Percentiles rank a stretch among this genome's conserved stretches.
Conservation (phyloP, 1,284 basidiomycete genomes). For the Sporisorium exsertum region DNA sequence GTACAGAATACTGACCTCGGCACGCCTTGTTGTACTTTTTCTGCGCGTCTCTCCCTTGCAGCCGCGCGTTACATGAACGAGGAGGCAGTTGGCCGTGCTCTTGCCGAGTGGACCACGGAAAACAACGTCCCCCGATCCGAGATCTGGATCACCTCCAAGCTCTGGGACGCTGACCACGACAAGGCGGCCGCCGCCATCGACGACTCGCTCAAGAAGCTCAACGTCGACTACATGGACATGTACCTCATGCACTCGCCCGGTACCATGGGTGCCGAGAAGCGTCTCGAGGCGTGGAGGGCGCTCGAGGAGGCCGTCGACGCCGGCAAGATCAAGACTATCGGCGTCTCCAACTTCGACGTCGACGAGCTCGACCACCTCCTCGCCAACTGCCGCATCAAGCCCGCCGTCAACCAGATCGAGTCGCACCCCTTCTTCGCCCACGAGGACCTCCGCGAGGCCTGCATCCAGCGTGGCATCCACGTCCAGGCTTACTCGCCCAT, state of each 20-base stretch:
- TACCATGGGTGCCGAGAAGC: conserved; percentile 63
- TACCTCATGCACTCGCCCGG: conserved; percentile 68
- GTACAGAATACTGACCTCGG: neutral
- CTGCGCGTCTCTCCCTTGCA: neutral
- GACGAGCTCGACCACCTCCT: conserved; percentile 67
- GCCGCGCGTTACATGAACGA: conserved; percentile 68
- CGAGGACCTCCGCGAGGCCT: conserved; percentile 66
- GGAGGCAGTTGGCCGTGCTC: conserved; percentile 67
- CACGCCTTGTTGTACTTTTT: neutral
- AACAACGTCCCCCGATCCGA: conserved; percentile 66
- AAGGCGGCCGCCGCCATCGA: conserved; percentile 64
- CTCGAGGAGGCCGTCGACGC: conserved; percentile 68
- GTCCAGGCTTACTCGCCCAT: conserved; percentile 68
- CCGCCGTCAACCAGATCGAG: conserved; percentile 69
- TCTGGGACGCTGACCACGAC: conserved; percentile 68
- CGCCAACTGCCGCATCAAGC: conserved; percentile 65
- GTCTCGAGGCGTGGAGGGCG: conserved; percentile 65
- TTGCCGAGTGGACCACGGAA: conserved; percentile 62
- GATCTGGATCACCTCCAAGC: conserved; percentile 70
- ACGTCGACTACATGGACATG: conserved; percentile 66
- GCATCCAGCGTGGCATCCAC: conserved; percentile 65
- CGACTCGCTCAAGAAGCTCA: conserved; percentile 68
- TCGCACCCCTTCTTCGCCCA: conserved; percentile 68
- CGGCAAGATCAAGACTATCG: conserved; percentile 67
- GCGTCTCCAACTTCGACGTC: conserved; percentile 69